These are phyloP conservation scores for Colletotrichum chlorophyti DNA, from an alignment of 2,329 filamentous ascomycete genomes.

Conservation along the genomic window DNA sequence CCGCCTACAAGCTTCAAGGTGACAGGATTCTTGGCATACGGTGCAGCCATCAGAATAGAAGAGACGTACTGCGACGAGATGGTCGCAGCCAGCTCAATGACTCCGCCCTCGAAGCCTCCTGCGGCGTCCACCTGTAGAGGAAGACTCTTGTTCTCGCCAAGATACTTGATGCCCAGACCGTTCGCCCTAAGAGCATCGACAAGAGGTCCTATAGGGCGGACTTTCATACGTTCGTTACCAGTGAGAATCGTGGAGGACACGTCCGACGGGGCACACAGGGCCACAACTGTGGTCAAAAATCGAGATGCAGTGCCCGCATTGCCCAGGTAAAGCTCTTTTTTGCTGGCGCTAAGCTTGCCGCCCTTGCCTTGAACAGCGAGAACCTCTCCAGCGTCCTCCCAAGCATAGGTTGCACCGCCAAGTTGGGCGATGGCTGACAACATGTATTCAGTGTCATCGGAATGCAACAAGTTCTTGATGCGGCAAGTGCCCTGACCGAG, in stretches of 20 bases:
- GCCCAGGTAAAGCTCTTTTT: constrained; percentile 84
- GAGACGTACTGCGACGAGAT: constrained; percentile 99
- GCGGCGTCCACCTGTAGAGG: constrained; percentile 84
- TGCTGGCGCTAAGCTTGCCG: constrained; percentile 80
- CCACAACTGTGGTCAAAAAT: constrained; percentile 91
- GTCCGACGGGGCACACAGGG: constrained; percentile 74
- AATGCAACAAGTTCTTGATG: constrained; percentile 92
- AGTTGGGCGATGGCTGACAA: constrained; percentile 86
- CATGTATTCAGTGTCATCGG: constrained; percentile 98
- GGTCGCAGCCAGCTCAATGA: constrained; percentile 91
- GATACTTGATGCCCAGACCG: constrained; percentile 85
- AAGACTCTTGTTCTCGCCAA: constrained; percentile 83
- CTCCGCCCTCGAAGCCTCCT: constrained; percentile 82
- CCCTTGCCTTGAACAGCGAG: constrained; percentile 90
- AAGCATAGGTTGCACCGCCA: constrained; percentile 86
- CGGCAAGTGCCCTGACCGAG: constrained; percentile 85
- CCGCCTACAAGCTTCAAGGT: constrained; percentile 91
- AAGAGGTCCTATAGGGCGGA: constrained; percentile 89
- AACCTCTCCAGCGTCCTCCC: constrained; percentile 94
- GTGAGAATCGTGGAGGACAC: constrained; percentile 80
- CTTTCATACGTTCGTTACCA: constrained; percentile 95
- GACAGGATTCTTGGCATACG: constrained; percentile 93
- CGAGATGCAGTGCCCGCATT: constrained; percentile 96
- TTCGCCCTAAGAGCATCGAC: constrained; percentile 90
- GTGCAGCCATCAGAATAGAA: constrained; percentile 94